Percentiles rank a stretch among this genome's conserved stretches.
Conservation (phyloP, 495 filamentous ascomycete species). For the Rhypophila decipiens region DNA sequence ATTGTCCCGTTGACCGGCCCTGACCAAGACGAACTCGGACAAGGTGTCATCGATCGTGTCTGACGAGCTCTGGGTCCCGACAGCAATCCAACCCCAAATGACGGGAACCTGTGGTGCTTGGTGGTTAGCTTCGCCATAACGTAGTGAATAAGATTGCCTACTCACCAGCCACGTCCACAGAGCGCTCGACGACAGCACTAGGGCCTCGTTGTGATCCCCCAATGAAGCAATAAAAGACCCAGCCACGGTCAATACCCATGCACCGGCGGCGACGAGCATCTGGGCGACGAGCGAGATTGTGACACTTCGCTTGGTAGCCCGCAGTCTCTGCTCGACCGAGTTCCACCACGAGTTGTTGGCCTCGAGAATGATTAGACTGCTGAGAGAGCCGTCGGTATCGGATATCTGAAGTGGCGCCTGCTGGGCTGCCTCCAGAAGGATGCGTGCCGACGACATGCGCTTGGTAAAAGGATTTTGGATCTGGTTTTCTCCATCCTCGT, state of each 20-base stretch:
- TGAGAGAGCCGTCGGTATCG: not conserved
- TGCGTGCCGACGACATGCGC: not conserved
- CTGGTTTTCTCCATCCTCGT: not conserved
- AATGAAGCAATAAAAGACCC: too few relatives aligned
- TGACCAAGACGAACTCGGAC: not conserved
- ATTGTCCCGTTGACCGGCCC: not conserved
- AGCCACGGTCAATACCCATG: too few relatives aligned
- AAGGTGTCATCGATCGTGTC: not conserved
- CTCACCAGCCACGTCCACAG: constrained; percentile 9
- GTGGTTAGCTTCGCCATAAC: too few relatives aligned
- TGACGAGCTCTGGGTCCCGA: constrained; percentile 1
- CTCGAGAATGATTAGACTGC: not conserved
- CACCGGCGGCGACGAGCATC: not conserved
- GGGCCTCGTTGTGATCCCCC: too few relatives aligned
- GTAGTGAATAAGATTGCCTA: too few relatives aligned
- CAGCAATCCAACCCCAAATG: constrained; percentile 3
- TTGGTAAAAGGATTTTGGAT: not conserved
- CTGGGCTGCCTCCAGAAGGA: constrained; percentile 1
- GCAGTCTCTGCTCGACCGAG: not conserved
- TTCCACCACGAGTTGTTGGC: not conserved
- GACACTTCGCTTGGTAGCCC: not conserved
- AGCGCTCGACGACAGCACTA: constrained; percentile 2
- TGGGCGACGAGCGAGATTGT: not conserved
- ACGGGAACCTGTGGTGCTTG: too few relatives aligned
- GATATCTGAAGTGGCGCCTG: not conserved